Evolutionary conservation across 495 filamentous ascomycete genomes (phyloP).

Genomic region (Penicillium egyptiacum): DNA sequence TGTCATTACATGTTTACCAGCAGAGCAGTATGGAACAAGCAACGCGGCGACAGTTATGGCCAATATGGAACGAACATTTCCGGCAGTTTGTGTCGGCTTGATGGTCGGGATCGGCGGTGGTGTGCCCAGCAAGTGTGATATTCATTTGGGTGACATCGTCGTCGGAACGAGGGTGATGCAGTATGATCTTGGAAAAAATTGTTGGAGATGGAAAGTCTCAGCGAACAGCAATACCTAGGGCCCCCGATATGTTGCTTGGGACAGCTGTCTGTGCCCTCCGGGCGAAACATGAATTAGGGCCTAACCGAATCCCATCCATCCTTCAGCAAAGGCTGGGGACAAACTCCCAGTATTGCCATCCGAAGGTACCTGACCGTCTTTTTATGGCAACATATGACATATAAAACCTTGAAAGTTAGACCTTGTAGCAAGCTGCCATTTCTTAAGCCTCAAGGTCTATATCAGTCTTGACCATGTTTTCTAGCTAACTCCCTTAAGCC

Average conservation of each 20-base stretch:
- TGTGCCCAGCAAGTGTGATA: constrained; percentile 24
- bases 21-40: constrained; percentile 19
- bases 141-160: constrained; percentile 36
- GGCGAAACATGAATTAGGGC: constrained; percentile 20
- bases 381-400: constrained; percentile 22
- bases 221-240: constrained; percentile 17
- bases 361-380: constrained; percentile 19
- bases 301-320: constrained; percentile 23
- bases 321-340: constrained; percentile 21
- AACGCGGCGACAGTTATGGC: constrained; percentile 23
- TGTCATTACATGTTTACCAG: background rate
- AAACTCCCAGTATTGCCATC: constrained; percentile 12
- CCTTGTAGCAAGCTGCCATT: too few relatives aligned
- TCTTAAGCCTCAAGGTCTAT: too few relatives aligned
- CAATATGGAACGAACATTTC: constrained; percentile 26
- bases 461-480: too few relatives aligned
- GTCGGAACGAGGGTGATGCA: constrained; percentile 44
- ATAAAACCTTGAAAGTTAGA: too few relatives aligned
- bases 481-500: too few relatives aligned
- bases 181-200: constrained; percentile 41
- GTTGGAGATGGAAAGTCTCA: constrained; percentile 16
- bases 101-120: constrained; percentile 38
- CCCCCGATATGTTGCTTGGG: constrained; percentile 12
- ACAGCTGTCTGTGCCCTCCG: constrained; percentile 26
- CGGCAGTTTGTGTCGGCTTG: constrained; percentile 32